Evolutionary conservation across 2,329 filamentous ascomycete genomes (phyloP).

Genomic region (Exophiala mesophila): DNA sequence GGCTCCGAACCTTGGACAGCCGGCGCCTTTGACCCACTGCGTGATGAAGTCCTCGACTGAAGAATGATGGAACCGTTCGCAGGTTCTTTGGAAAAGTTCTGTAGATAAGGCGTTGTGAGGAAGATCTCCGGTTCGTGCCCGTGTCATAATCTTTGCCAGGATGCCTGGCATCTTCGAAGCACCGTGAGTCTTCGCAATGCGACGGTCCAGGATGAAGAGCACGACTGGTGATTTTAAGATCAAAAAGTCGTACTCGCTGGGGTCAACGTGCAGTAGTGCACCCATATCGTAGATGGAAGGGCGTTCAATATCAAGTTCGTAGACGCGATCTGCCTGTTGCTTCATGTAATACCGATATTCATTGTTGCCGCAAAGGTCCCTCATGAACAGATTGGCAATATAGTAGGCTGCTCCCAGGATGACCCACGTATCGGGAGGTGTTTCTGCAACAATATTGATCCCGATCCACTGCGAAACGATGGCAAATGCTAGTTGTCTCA

Average conservation of each 20-base stretch:
- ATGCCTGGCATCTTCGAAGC: slow-evolving; percentile 79
- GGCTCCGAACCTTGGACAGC: slow-evolving; percentile 82
- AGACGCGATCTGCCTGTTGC: slow-evolving; percentile 71
- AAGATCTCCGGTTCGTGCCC: slow-evolving; percentile 77
- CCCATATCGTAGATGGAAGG: slow-evolving; percentile 81
- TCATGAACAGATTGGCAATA: slow-evolving; percentile 92
- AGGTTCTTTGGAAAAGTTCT: slow-evolving; percentile 72
- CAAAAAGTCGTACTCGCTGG: slow-evolving; percentile 86
- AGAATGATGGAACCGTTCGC: slow-evolving; percentile 82
- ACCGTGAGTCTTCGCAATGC: slow-evolving; percentile 81
- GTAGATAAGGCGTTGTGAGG: slow-evolving; percentile 65
- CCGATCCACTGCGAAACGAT: slow-evolving; percentile 92
- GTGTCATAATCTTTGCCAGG: slow-evolving; percentile 77
- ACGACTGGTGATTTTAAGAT: slow-evolving; percentile 84
- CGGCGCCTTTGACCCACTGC: slow-evolving; percentile 85
- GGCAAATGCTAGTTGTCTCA: slow-evolving; percentile 73
- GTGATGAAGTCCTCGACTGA: slow-evolving; percentile 87
- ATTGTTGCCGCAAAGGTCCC: slow-evolving; percentile 85
- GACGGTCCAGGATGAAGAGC: slow-evolving; percentile 86
- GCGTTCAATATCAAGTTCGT: slow-evolving; percentile 73
- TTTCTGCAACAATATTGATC: slow-evolving; percentile 82
- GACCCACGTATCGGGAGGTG: slow-evolving; percentile 78
- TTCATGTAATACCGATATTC: slow-evolving; percentile 91
- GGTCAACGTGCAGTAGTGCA: slow-evolving; percentile 68
- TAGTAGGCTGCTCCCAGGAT: slow-evolving; percentile 87